A percentile compares a stretch with the other conserved stretches of the same genome.
Conservation (phyloP, 2,329 filamentous ascomycete species). For the Talaromyces islandicus region DNA sequence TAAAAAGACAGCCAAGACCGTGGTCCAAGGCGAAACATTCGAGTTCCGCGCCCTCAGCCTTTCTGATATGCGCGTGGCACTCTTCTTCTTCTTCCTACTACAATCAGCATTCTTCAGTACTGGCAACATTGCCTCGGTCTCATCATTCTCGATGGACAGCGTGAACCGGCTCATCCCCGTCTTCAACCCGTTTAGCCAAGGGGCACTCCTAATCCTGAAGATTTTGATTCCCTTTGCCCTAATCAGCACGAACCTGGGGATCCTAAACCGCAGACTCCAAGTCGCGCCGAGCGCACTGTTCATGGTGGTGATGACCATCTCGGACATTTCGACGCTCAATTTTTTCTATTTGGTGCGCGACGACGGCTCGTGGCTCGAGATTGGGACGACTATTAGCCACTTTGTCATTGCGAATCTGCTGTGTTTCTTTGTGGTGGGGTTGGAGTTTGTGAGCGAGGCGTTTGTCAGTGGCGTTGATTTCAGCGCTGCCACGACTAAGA, state of each 20-base stretch:
- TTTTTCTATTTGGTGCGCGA: conserved; percentile 98
- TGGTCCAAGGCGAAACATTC: conserved; percentile 24
- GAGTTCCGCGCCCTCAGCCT: conserved; percentile 64
- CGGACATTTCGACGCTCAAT: conserved; percentile 84
- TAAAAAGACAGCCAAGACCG: conserved; percentile 24
- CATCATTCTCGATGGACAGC: conserved; percentile 87
- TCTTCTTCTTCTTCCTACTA: conserved; percentile 92
- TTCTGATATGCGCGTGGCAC: conserved; percentile 76
- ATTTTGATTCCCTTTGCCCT: conserved; percentile 88
- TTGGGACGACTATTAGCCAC: conserved; percentile 92
- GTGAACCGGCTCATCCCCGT: conserved; percentile 82
- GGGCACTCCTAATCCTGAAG: conserved; percentile 79
- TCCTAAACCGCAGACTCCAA: conserved; percentile 76
- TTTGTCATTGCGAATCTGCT: conserved; percentile 87
- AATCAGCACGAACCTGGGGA: conserved; percentile 88
- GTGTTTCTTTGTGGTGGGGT: conserved; percentile 80
- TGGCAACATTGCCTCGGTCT: conserved; percentile 90
- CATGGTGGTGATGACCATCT: conserved; percentile 88
- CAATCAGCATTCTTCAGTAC: conserved; percentile 97
- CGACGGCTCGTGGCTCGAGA: conserved; percentile 95
- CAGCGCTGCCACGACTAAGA: background rate
- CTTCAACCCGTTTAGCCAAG: conserved; percentile 91
- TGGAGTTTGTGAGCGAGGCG: conserved; percentile 79
- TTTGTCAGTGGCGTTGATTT: conserved; percentile 75
- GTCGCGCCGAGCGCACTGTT: conserved; percentile 86